Percentiles rank a stretch among this genome's conserved stretches.
Conservation (phyloP, 176 grass and related monocot genomes). For the Saccharum spontaneum region DNA sequence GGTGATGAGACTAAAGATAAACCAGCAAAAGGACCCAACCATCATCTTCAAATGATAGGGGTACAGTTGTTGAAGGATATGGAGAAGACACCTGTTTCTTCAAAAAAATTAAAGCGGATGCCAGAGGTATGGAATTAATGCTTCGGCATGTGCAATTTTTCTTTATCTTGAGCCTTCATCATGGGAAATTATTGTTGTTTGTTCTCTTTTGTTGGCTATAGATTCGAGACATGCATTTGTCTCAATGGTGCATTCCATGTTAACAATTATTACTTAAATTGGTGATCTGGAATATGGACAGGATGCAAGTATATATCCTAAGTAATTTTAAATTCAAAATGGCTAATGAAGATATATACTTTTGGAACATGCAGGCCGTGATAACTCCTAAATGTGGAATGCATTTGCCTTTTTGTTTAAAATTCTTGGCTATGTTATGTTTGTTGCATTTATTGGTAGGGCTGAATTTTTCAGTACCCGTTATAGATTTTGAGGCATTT, state of each 20-base stretch:
- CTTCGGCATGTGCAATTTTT: constrained; percentile 1
- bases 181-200: neutral
- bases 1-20: constrained; percentile 71
- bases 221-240: neutral
- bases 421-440: constrained; percentile 15
- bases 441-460: neutral
- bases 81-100: constrained; percentile 56
- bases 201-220: constrained; percentile 16
- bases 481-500: constrained; percentile 31
- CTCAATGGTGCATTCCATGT: constrained; percentile 19
- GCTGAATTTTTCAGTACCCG: neutral
- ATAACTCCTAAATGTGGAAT: neutral
- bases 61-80: constrained; percentile 86
- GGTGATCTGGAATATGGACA: neutral
- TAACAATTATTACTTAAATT: constrained; percentile 1
- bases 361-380: neutral
- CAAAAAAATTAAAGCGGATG: constrained; percentile 62
- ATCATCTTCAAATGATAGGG: constrained; percentile 87
- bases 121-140: constrained; percentile 49
- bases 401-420: neutral
- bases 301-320: neutral
- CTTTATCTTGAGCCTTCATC: neutral
- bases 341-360: constrained; percentile 11
- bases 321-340: neutral
- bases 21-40: constrained; percentile 53